These are phyloP conservation scores for Phytomonas sp. DNA, from an alignment of 208 protist species.

Conservation along the genomic window DNA sequence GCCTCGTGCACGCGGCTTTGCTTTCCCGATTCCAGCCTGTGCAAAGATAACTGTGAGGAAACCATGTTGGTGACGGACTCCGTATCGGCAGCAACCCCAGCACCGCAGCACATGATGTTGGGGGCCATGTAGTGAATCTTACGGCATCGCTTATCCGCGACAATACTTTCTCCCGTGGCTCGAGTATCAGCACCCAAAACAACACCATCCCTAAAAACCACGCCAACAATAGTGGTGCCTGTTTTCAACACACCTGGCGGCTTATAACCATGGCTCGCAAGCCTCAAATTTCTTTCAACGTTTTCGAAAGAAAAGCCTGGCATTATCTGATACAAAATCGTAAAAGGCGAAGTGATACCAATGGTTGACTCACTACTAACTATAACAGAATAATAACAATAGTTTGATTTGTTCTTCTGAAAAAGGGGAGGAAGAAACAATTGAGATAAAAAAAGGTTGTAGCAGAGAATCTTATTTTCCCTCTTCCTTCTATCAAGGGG, in stretches of 20 bases:
- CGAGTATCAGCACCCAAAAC: constrained; percentile 99
- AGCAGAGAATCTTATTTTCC: background rate
- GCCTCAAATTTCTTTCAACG: constrained; percentile 84
- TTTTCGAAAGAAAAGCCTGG: constrained; percentile 93
- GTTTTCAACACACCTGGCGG: constrained; percentile 94
- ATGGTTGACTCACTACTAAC: background rate
- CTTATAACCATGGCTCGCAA: constrained; percentile 60
- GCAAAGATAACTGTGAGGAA: constrained; percentile 91
- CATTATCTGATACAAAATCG: constrained; percentile 24
- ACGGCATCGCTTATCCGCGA: constrained; percentile 99
- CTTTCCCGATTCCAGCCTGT: constrained; percentile 91
- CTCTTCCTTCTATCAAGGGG: background rate
- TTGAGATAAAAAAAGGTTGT: background rate
- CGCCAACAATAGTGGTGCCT: constrained; percentile 99
- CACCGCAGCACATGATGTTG: constrained; percentile 99
- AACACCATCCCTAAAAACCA: constrained; percentile 98
- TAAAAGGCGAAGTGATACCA: constrained; percentile 1
- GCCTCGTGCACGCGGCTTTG: constrained; percentile 95
- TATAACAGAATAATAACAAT: background rate
- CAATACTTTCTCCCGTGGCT: constrained; percentile 97
- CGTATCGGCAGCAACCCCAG: constrained; percentile 99
- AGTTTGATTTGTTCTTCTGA: background rate
- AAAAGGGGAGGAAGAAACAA: background rate
- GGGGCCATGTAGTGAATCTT: constrained; percentile 99
- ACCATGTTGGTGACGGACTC: constrained; percentile 93